Conservation (phyloP, 257 asterid species). For the Cinchona pubescens region DNA sequence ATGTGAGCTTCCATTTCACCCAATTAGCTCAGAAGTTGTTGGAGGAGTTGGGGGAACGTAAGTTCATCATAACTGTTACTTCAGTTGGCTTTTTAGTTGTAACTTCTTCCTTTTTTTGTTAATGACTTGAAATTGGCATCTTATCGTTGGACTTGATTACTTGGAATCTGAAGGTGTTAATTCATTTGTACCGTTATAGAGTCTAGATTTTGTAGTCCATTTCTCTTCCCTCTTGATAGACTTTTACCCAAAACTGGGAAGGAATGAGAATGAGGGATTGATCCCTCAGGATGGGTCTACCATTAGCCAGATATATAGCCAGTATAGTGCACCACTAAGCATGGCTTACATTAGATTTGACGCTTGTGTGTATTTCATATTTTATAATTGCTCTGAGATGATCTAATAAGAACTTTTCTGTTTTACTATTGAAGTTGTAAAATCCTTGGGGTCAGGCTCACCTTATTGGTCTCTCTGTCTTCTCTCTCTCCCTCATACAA, state of each 20-base stretch:
- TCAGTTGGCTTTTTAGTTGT: conserved; percentile 10
- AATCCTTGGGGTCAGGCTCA: not conserved
- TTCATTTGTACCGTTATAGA: not conserved
- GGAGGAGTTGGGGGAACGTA: conserved; percentile 99
- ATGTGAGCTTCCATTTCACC: conserved; percentile 99
- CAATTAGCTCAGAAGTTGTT: conserved; percentile 80
- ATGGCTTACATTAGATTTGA: not conserved
- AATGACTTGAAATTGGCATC: not conserved
- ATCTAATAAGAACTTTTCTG: not conserved
- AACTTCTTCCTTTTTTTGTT: conserved; percentile 4
- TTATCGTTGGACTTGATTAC: not conserved
- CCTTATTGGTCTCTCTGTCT: not conserved
- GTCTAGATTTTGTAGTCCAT: no score
- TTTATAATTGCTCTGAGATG: not conserved
- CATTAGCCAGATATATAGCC: not conserved
- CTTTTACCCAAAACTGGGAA: not conserved
- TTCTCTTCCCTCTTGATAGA: not conserved
- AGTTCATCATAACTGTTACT: conserved; percentile 29
- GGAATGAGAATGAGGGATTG: not conserved
- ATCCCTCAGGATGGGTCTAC: not conserved
- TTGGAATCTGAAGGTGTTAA: not conserved
- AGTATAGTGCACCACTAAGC: not conserved
- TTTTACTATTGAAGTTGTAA: not conserved
- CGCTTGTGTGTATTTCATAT: not conserved
- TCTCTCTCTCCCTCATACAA: no score